Conservation (phyloP, 257 asterid species). For the Solanum medicagineum region DNA sequence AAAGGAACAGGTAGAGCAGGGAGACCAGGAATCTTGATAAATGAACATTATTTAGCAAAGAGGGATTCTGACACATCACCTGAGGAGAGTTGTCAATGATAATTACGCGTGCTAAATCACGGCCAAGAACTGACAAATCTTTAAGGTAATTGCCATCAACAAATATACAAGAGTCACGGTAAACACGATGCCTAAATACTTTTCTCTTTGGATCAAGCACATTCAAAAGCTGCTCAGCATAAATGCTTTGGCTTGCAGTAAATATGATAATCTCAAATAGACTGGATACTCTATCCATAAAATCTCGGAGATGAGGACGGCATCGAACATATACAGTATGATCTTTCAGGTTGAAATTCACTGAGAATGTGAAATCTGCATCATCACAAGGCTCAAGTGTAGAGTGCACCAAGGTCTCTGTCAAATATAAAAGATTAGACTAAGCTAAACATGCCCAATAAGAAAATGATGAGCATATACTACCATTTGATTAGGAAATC, state of each 20-base stretch:
- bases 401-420: constrained; percentile 99
- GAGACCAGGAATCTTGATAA: not conserved
- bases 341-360: constrained; percentile 62
- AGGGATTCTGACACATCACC: constrained; percentile 30
- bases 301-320: constrained; percentile 80
- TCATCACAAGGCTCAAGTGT: constrained; percentile 77
- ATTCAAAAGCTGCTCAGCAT: constrained; percentile 83
- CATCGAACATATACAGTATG: constrained; percentile 78
- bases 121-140: constrained; percentile 95
- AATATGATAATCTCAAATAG: constrained; percentile 81
- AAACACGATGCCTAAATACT: constrained; percentile 88
- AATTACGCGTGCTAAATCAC: constrained; percentile 75
- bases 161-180: constrained; percentile 82
- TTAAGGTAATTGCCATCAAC: constrained; percentile 92
- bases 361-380: constrained; percentile 85
- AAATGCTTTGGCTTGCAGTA: constrained; percentile 98
- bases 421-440: constrained; percentile 7
- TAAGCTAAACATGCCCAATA: not conserved
- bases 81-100: constrained; percentile 96
- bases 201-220: constrained; percentile 88
- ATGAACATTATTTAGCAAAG: not conserved
- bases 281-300: constrained; percentile 64
- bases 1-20: not conserved
- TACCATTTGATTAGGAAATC: not conserved
- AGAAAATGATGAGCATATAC: not conserved